A percentile compares a stretch with the other conserved stretches of the same genome.
phyloP scores from a whole-genome alignment of 1,284 basidiomycete species.

The Leccinum angustisporum region DNA sequence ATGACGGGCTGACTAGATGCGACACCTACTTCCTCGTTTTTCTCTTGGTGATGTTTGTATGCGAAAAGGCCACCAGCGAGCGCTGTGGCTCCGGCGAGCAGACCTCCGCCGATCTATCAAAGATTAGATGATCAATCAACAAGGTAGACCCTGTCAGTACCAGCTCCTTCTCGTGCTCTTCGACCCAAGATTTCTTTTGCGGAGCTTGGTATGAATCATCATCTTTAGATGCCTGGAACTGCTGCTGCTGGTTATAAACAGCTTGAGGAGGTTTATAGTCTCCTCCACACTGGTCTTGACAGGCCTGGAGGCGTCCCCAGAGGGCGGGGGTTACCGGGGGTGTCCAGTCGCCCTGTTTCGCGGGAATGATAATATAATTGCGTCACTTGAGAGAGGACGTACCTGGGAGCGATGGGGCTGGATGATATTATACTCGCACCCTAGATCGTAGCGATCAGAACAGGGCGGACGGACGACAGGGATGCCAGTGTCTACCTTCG shows the following conservation, averaged over 20 bases:
- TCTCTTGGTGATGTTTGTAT: slow-evolving; percentile 57
- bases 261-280: slow-evolving; percentile 18
- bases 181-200: slow-evolving; percentile 57
- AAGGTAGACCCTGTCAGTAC: slow-evolving; percentile 3
- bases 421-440: slow-evolving; percentile 63
- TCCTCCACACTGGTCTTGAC: slow-evolving; percentile 19
- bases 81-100: slow-evolving; percentile 52
- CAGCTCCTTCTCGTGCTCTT: slow-evolving; percentile 56
- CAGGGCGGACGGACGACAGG: neutral
- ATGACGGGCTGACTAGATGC: neutral
- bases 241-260: slow-evolving; percentile 26
- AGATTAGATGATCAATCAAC: slow-evolving; percentile 5
- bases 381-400: slow-evolving; percentile 4
- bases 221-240: slow-evolving; percentile 21
- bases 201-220: slow-evolving; percentile 33
- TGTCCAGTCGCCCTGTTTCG: slow-evolving; percentile 59
- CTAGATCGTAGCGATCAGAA: slow-evolving; percentile 37
- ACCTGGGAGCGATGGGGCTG: slow-evolving; percentile 71
- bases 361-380: slow-evolving; percentile 5
- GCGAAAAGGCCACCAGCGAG: slow-evolving; percentile 53
- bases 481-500: slow-evolving; percentile 48
- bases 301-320: slow-evolving; percentile 55
- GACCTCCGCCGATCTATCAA: slow-evolving; percentile 60
- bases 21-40: slow-evolving; percentile 52
- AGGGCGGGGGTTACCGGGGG: slow-evolving; percentile 62